Conservation (phyloP, 2,329 filamentous ascomycete species). For the Aspergillus eucalypticola region DNA sequence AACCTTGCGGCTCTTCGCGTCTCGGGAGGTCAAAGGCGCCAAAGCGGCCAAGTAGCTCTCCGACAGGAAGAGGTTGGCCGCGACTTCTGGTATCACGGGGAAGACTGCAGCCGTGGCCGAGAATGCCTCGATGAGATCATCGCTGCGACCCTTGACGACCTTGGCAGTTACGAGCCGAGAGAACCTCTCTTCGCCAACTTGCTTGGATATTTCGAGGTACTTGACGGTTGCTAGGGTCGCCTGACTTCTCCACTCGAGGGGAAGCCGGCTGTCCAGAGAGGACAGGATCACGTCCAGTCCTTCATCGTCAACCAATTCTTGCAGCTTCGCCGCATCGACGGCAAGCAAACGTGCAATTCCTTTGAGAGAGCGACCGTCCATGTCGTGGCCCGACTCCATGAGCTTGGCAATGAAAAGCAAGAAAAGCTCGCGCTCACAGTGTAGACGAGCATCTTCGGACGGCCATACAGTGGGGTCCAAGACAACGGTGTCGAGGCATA, state of each 20-base stretch:
- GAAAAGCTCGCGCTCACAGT: conserved; percentile 51
- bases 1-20: conserved; percentile 80
- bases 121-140: conserved; percentile 88
- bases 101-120: conserved; percentile 89
- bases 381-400: conserved; percentile 85
- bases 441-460: conserved; percentile 43
- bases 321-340: conserved; percentile 53
- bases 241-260: conserved; percentile 72
- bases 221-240: conserved; percentile 80
- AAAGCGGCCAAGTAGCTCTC: conserved; percentile 82
- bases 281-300: conserved; percentile 82
- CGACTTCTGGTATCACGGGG: conserved; percentile 75
- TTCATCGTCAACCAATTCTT: conserved; percentile 61
- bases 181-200: conserved; percentile 69
- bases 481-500: conserved; percentile 49
- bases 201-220: conserved; percentile 74
- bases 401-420: conserved; percentile 77
- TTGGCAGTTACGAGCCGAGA: conserved; percentile 72
- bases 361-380: conserved; percentile 62
- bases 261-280: conserved; percentile 80
- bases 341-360: conserved; percentile 61
- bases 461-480: conserved; percentile 49
- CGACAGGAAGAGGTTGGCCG: conserved; percentile 77
- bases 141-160: conserved; percentile 73
- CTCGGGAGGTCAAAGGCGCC: conserved; percentile 72